phyloP scores from a whole-genome alignment of 805 yeast genomes.

The Metschnikowia amazonensis region DNA sequence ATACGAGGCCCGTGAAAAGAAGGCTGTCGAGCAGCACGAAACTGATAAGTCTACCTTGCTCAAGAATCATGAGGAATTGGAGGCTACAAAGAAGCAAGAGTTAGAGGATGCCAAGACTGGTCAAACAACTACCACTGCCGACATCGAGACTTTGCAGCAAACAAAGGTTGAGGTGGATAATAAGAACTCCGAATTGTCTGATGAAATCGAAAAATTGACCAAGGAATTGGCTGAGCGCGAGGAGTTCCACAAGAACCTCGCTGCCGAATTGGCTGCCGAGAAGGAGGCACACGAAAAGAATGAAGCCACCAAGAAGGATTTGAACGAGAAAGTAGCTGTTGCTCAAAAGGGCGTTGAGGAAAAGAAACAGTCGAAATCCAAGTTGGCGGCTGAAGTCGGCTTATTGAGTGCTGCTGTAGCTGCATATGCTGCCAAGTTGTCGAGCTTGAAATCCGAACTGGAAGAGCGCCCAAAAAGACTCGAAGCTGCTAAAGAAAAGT shows the following conservation, averaged over 20 bases:
- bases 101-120: conserved; percentile 39
- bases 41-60: conserved; percentile 41
- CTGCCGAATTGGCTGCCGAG: conserved; percentile 30
- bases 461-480: conserved; percentile 34
- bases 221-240: conserved; percentile 40
- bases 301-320: conserved; percentile 37
- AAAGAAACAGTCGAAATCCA: conserved; percentile 35
- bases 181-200: conserved; percentile 34
- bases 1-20: conserved; percentile 43
- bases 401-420: conserved; percentile 40
- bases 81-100: conserved; percentile 42
- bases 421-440: conserved; percentile 43
- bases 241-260: conserved; percentile 29
- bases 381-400: conserved; percentile 42
- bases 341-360: conserved; percentile 35
- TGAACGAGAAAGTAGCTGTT: conserved; percentile 34
- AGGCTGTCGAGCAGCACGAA: conserved; percentile 45
- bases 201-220: conserved; percentile 41
- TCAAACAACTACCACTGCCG: conserved; percentile 41
- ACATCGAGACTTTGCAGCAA: conserved; percentile 43
- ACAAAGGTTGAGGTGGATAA: conserved; percentile 40
- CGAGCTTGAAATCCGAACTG: conserved; percentile 36
- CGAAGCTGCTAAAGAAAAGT: conserved; percentile 39
- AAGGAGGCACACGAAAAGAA: conserved; percentile 27
- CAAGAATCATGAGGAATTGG: conserved; percentile 43